Percentiles rank a stretch among this genome's conserved stretches.
phyloP scores from a whole-genome alignment of 2,329 filamentous ascomycete genomes.

The Colletotrichum tabaci region DNA sequence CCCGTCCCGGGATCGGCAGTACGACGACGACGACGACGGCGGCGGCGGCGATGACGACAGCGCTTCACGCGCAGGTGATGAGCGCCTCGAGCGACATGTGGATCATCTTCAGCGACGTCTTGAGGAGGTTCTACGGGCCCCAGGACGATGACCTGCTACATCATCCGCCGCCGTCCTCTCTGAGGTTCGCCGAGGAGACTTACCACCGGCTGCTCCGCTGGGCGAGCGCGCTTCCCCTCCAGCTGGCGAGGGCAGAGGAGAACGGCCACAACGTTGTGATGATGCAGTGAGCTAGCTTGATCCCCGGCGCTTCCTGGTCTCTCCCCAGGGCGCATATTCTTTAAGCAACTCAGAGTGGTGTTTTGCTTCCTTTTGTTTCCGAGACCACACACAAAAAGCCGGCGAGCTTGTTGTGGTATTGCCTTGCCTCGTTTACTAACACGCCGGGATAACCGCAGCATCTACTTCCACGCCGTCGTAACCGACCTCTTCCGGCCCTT shows the following conservation, averaged over 20 bases:
- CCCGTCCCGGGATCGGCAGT: too few species aligned
- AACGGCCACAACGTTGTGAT: constrained; percentile 18
- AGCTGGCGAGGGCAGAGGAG: not conserved
- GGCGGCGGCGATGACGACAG: not conserved
- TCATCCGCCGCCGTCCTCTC: not conserved
- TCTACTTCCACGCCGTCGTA: constrained; percentile 26
- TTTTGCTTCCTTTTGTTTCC: too few species aligned
- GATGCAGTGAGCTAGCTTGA: constrained; percentile 20
- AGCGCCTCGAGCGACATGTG: constrained; percentile 25
- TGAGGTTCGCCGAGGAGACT: constrained; percentile 9
- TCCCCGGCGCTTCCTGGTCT: not conserved
- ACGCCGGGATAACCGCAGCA: not conserved
- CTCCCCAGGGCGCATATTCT: not conserved
- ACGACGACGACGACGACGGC: too few species aligned
- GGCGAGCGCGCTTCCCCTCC: constrained; percentile 4
- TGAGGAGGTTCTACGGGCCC: not conserved
- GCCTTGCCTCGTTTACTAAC: not conserved
- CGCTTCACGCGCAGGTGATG: not conserved
- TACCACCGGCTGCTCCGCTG: constrained; percentile 23
- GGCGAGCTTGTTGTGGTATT: too few species aligned
- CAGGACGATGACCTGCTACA: too few species aligned
- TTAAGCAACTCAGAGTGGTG: too few species aligned
- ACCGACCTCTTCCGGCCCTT: constrained; percentile 31
- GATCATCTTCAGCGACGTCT: constrained; percentile 3
- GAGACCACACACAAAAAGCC: too few species aligned